These are phyloP conservation scores for Rubus idaeus DNA, from an alignment of 306 rosid genomes.

Conservation along the genomic window DNA sequence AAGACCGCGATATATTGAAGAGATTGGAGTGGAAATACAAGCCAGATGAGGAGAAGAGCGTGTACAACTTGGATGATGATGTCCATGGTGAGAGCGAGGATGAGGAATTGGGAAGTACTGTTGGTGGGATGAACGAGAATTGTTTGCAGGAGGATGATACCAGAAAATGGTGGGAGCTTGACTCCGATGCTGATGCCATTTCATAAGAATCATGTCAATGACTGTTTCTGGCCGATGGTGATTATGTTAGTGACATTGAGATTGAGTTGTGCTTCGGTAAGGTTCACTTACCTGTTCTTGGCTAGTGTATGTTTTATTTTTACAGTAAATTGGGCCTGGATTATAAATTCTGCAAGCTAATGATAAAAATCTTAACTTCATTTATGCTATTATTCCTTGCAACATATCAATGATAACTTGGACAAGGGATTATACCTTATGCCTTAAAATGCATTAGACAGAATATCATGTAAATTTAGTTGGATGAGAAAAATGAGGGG, in stretches of 20 bases:
- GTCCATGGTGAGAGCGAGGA: slow-evolving; percentile 32
- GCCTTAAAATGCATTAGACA: not conserved
- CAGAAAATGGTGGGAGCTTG: slow-evolving; percentile 72
- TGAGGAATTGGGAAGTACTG: slow-evolving; percentile 30
- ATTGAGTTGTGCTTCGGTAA: not conserved
- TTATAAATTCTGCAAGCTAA: too few species aligned
- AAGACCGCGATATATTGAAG: slow-evolving; percentile 68
- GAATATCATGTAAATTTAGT: too few species aligned
- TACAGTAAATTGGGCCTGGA: not conserved
- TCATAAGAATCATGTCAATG: slow-evolving; percentile 21
- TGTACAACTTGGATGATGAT: slow-evolving; percentile 24
- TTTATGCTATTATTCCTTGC: not conserved
- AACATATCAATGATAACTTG: not conserved
- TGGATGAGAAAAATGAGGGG: not conserved
- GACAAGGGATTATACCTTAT: not conserved
- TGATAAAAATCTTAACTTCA: not conserved
- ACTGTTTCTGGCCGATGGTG: slow-evolving; percentile 1
- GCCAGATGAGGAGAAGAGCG: slow-evolving; percentile 44
- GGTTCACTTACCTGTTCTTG: not conserved
- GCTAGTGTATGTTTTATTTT: not conserved
- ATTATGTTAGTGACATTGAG: not conserved
- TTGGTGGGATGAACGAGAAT: slow-evolving; percentile 37
- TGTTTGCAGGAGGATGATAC: slow-evolving; percentile 28
- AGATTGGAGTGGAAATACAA: slow-evolving; percentile 81
- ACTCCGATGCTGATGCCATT: slow-evolving; percentile 30